Conservation (phyloP, 768 basidiomycete species). For the Lactarius vividus region DNA sequence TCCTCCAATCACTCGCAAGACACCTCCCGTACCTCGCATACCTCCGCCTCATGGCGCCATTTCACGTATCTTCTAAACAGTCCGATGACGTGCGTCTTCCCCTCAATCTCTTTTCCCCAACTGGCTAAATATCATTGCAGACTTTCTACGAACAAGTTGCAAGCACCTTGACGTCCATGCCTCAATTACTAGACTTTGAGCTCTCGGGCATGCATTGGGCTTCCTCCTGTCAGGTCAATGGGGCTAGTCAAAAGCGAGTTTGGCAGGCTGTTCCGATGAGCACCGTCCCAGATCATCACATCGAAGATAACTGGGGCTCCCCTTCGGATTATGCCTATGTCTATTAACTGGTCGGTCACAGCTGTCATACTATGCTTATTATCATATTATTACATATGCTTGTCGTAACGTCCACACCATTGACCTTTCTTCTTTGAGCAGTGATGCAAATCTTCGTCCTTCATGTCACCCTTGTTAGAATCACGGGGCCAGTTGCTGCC, state of each 20-base stretch:
- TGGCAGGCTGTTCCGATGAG: conserved; percentile 26
- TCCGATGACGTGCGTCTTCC: conserved; percentile 35
- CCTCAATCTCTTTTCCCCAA: not conserved
- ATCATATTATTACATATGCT: conserved; percentile 23
- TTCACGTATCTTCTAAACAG: conserved; percentile 34
- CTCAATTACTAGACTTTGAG: conserved; percentile 65
- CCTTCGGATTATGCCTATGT: conserved; percentile 26
- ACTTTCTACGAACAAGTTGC: conserved; percentile 63
- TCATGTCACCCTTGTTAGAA: conserved; percentile 1
- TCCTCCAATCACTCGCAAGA: conserved; percentile 54
- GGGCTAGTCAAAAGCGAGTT: conserved; percentile 21
- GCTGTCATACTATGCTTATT: conserved; percentile 24
- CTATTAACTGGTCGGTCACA: conserved; percentile 18
- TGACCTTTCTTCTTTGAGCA: conserved; percentile 1
- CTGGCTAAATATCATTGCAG: conserved; percentile 36
- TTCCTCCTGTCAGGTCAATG: conserved; percentile 25
- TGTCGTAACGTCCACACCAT: conserved; percentile 8
- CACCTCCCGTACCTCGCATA: conserved; percentile 61
- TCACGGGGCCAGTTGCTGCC: conserved; percentile 2
- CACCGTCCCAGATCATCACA: conserved; percentile 14
- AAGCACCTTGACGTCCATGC: conserved; percentile 52
- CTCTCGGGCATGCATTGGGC: conserved; percentile 75
- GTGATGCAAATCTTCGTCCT: conserved; percentile 1
- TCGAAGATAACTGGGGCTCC: conserved; percentile 24
- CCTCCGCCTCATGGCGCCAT: conserved; percentile 57